phyloP scores from a whole-genome alignment of 192 early-diverging fungal genomes.

The Kappamyces sp. region DNA sequence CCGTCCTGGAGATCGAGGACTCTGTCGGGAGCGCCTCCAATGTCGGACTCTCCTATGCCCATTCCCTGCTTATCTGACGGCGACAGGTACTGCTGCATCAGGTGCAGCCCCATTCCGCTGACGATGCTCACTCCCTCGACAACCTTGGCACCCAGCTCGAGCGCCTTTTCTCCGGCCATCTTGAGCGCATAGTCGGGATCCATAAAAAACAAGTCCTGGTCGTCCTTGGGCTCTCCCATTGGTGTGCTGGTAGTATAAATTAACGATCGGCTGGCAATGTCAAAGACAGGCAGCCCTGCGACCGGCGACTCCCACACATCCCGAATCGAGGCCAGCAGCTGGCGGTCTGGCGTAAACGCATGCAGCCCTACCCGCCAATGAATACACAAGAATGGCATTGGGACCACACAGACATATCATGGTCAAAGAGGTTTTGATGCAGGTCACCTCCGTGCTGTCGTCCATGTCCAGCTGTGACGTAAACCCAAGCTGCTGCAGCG shows the following conservation, averaged over 20 bases:
- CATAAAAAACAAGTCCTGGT: conserved; percentile 4
- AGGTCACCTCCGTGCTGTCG: not conserved
- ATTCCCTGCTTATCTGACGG: not conserved
- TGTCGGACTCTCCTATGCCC: not conserved
- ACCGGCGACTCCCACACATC: conserved; percentile 7
- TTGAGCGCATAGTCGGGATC: not conserved
- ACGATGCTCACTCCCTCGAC: conserved; percentile 9
- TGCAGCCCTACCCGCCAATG: not conserved
- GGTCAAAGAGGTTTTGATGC: not conserved
- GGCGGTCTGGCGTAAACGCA: not conserved
- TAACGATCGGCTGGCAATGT: not conserved
- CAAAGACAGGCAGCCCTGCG: not conserved
- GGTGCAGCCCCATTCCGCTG: conserved; percentile 2
- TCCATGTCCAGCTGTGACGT: not conserved
- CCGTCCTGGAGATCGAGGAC: not conserved
- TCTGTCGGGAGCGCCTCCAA: not conserved
- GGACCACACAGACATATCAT: not conserved
- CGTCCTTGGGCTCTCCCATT: not conserved
- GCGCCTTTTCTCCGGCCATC: not conserved
- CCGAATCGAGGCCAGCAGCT: conserved; percentile 3
- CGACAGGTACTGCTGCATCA: conserved; percentile 12
- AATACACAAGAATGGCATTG: conserved; percentile 1
- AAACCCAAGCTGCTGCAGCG: conserved; percentile 2
- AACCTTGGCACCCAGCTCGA: not conserved
- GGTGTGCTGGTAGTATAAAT: not conserved